Evolutionary conservation across 768 basidiomycete species (phyloP).

Genomic region (Amanita jacksonii): DNA sequence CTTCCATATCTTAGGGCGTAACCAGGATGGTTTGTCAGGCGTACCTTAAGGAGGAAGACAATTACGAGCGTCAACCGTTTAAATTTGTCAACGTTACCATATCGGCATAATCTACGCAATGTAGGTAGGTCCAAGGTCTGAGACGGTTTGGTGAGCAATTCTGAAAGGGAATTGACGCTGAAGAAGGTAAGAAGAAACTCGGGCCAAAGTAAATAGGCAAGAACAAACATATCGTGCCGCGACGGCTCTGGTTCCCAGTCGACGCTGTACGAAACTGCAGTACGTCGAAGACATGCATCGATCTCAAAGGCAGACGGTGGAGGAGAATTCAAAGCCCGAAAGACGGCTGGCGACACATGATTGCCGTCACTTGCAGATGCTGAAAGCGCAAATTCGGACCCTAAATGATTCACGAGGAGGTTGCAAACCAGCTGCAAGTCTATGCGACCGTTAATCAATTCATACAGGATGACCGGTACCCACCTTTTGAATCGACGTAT

Average conservation of each 20-base stretch:
- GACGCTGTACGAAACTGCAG: slow-evolving; percentile 44
- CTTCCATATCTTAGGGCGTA: slow-evolving; percentile 75
- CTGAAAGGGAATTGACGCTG: slow-evolving; percentile 50
- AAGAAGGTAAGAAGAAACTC: slow-evolving; percentile 8
- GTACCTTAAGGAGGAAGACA: slow-evolving; percentile 38
- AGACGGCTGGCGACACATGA: slow-evolving; percentile 46
- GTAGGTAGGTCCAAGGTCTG: slow-evolving; percentile 45
- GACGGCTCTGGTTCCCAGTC: slow-evolving; percentile 54
- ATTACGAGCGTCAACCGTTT: neutral
- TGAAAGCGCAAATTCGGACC: slow-evolving; percentile 46
- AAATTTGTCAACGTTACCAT: slow-evolving; percentile 33
- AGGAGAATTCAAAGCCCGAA: slow-evolving; percentile 41
- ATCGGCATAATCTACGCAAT: slow-evolving; percentile 47
- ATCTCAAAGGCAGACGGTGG: slow-evolving; percentile 48
- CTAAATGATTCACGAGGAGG: slow-evolving; percentile 45
- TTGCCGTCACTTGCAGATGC: slow-evolving; percentile 40
- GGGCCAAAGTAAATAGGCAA: slow-evolving; percentile 1
- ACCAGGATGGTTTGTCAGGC: slow-evolving; percentile 65
- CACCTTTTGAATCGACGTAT: slow-evolving; percentile 51
- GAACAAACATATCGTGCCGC: slow-evolving; percentile 52
- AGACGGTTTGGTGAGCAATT: slow-evolving; percentile 39
- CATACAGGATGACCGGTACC: neutral
- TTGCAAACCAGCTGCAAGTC: slow-evolving; percentile 51
- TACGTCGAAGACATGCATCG: slow-evolving; percentile 42
- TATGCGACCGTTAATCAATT: slow-evolving; percentile 19